A percentile compares a stretch with the other conserved stretches of the same genome.
Evolutionary conservation across 2,329 filamentous ascomycete species (phyloP).

Genomic region (Aureobasidium sp.): DNA sequence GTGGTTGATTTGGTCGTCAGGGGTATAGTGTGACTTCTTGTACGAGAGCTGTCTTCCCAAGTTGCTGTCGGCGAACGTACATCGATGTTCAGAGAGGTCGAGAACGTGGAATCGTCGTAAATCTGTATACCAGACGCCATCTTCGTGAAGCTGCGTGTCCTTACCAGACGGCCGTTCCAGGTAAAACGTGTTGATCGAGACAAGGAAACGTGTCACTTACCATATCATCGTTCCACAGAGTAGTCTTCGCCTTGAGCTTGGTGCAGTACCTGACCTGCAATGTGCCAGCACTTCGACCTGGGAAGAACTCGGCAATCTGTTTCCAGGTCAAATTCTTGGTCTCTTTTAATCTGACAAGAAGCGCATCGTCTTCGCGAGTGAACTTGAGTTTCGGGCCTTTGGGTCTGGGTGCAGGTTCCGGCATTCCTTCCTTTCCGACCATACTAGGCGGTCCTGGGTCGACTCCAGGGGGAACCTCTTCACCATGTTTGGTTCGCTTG

Average conservation of each 20-base stretch:
- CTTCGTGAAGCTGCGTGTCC: neutral
- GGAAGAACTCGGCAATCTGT: conserved; percentile 94
- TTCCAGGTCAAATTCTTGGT: conserved; percentile 95
- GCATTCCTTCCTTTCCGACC: conserved; percentile 82
- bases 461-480: conserved; percentile 32
- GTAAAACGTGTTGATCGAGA: neutral
- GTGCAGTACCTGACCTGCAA: conserved; percentile 92
- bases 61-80: neutral
- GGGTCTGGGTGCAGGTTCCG: conserved; percentile 67
- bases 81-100: neutral
- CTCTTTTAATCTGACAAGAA: conserved; percentile 85
- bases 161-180: neutral
- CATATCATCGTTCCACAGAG: conserved; percentile 87
- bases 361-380: conserved; percentile 80
- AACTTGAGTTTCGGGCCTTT: conserved; percentile 89
- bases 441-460: conserved; percentile 64
- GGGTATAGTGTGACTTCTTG: neutral
- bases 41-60: neutral
- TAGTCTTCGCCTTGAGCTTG: conserved; percentile 88
- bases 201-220: conserved; percentile 43
- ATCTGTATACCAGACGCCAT: neutral
- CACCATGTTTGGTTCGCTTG: conserved; percentile 50
- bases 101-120: neutral
- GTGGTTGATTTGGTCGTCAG: neutral
- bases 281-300: conserved; percentile 80